phyloP scores from a whole-genome alignment of 2,329 filamentous ascomycete genomes.

The Chaetomium sp. region DNA sequence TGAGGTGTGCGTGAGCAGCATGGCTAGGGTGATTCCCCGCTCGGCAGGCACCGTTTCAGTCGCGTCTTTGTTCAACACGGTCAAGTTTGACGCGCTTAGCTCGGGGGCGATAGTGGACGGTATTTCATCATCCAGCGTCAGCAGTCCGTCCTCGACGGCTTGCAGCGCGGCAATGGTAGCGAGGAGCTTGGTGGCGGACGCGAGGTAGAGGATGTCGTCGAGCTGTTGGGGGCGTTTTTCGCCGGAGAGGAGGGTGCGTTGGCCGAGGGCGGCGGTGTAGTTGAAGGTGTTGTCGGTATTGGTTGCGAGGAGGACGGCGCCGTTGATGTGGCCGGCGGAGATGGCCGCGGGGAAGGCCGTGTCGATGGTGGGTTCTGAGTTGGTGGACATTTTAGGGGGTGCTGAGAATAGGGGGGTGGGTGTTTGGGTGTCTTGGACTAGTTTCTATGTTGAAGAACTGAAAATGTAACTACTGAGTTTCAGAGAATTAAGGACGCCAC shows the following conservation, averaged over 20 bases:
- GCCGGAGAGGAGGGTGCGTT: conserved; percentile 35
- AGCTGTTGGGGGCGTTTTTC: conserved; percentile 33
- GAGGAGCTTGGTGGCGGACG: conserved; percentile 38
- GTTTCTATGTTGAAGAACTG: no score
- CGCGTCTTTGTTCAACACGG: conserved; percentile 41
- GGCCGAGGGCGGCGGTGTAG: conserved; percentile 35
- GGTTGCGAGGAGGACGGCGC: conserved; percentile 37
- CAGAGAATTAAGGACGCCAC: no score
- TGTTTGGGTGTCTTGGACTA: no score
- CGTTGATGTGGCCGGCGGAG: conserved; percentile 37
- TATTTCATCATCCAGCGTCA: conserved; percentile 36
- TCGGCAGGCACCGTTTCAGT: conserved; percentile 31
- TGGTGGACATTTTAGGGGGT: no score
- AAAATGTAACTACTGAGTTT: no score
- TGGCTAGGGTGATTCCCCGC: conserved; percentile 38
- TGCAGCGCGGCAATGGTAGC: conserved; percentile 35
- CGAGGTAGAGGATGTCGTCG: conserved; percentile 33
- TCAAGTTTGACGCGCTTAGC: conserved; percentile 33
- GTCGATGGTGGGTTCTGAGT: conserved; percentile 29
- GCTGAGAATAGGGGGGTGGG: no score
- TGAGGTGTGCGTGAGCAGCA: conserved; percentile 43
- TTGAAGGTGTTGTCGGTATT: conserved; percentile 33
- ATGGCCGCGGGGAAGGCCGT: conserved; percentile 35
- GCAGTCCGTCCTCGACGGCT: conserved; percentile 32
- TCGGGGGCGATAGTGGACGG: conserved; percentile 41